phyloP scores from a whole-genome alignment of 108 stramenopile species.

The Cyclostephanos tholiformis region DNA sequence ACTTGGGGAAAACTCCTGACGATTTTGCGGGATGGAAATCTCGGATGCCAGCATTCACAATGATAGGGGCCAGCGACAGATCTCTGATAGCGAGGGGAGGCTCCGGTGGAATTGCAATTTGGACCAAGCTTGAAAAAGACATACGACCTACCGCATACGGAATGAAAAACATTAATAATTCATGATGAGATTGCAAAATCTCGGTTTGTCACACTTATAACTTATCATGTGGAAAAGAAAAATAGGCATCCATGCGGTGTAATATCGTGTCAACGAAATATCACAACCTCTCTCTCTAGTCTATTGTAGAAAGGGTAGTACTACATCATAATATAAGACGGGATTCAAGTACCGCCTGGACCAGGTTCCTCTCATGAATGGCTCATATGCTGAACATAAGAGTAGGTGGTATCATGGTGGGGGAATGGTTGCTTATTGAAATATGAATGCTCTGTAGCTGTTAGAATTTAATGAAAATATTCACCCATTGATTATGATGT shows the following conservation, averaged over 20 bases:
- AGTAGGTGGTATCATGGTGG: neutral
- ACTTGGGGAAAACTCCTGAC: slow-evolving; percentile 53
- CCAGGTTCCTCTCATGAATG: slow-evolving; percentile 5
- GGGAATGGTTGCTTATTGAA: too few relatives aligned
- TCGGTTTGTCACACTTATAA: too few relatives aligned
- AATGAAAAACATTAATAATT: neutral
- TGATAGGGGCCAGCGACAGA: slow-evolving; percentile 65
- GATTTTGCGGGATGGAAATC: slow-evolving; percentile 38
- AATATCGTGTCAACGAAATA: too few relatives aligned
- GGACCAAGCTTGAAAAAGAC: slow-evolving; percentile 65
- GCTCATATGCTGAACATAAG: neutral
- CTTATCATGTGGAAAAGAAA: too few relatives aligned
- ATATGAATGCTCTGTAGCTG: too few relatives aligned
- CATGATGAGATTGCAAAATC: neutral
- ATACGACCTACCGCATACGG: slow-evolving; percentile 66
- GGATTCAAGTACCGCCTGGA: neutral
- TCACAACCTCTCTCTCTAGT: neutral
- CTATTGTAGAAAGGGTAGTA: neutral
- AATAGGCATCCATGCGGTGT: too few relatives aligned
- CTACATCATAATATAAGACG: neutral
- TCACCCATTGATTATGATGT: too few relatives aligned
- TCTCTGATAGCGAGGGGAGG: slow-evolving; percentile 69
- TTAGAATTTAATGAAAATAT: too few relatives aligned
- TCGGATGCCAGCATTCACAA: slow-evolving; percentile 63
- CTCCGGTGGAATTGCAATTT: slow-evolving; percentile 69